Conservation (phyloP, 2,329 filamentous ascomycete genomes). For the Cercospora sojina region DNA sequence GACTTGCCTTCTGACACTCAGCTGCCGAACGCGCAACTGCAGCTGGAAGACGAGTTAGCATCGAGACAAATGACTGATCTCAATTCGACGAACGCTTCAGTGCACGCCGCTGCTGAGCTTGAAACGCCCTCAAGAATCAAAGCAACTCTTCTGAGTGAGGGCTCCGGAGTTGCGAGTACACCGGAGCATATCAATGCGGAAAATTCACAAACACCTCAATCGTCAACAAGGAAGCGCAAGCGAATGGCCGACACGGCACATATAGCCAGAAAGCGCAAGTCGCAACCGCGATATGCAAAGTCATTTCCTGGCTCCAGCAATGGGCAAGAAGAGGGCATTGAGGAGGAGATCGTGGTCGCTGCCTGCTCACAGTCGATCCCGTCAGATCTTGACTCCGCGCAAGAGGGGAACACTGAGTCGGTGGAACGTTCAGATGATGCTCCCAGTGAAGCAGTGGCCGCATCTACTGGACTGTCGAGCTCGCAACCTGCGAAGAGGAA, state of each 20-base stretch:
- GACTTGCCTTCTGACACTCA: constrained; percentile 32
- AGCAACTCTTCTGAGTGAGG: neutral
- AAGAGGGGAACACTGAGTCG: neutral
- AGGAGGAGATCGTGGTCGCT: constrained; percentile 45
- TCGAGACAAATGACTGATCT: constrained; percentile 5
- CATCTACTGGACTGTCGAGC: neutral
- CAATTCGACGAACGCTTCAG: neutral
- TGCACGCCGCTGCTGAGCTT: constrained; percentile 5
- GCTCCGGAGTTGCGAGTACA: neutral
- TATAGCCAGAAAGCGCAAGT: constrained; percentile 33
- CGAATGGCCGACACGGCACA: constrained; percentile 17
- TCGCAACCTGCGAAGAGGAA: constrained; percentile 27
- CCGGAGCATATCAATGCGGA: constrained; percentile 3
- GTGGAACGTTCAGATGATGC: neutral
- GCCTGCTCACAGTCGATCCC: neutral
- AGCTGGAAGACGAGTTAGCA: constrained; percentile 25
- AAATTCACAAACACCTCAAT: neutral
- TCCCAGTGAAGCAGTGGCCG: neutral
- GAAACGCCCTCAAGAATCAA: constrained; percentile 14
- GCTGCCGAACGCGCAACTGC: constrained; percentile 30
- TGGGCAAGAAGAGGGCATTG: constrained; percentile 38
- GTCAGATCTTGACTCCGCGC: constrained; percentile 13
- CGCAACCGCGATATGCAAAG: constrained; percentile 33
- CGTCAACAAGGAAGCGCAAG: constrained; percentile 33
- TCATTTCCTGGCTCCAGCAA: constrained; percentile 26